Evolutionary conservation across 768 basidiomycete species (phyloP).

Genomic region (Auriscalpium vulgare): DNA sequence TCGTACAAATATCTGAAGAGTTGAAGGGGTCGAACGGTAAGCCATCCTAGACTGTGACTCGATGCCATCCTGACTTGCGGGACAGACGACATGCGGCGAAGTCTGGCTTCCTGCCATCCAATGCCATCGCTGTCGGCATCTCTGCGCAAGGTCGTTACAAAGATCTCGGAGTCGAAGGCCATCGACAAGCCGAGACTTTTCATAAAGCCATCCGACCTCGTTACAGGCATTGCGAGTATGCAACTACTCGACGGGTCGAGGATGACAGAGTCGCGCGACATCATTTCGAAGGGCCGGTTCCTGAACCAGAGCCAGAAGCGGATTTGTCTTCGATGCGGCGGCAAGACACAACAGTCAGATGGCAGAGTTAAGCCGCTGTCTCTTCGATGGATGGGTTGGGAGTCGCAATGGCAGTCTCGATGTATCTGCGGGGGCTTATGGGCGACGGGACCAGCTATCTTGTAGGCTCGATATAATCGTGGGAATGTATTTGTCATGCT

Average conservation of each 20-base stretch:
- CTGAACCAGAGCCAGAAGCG: slow-evolving; percentile 29
- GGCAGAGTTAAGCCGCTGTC: slow-evolving; percentile 24
- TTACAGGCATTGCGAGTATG: slow-evolving; percentile 49
- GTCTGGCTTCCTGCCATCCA: slow-evolving; percentile 56
- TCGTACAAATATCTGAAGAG: slow-evolving; percentile 33
- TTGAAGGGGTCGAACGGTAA: slow-evolving; percentile 18
- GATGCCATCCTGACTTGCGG: slow-evolving; percentile 26
- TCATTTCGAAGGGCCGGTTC: slow-evolving; percentile 55
- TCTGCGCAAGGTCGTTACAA: slow-evolving; percentile 36
- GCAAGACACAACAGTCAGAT: slow-evolving; percentile 38
- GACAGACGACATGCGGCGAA: slow-evolving; percentile 37
- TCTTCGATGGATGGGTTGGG: slow-evolving; percentile 53
- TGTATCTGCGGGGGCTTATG: slow-evolving; percentile 73
- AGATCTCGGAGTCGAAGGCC: slow-evolving; percentile 39
- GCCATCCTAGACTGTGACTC: neutral
- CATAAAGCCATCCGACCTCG: slow-evolving; percentile 63
- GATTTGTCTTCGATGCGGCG: slow-evolving; percentile 58
- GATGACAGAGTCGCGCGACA: slow-evolving; percentile 40
- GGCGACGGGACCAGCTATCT: slow-evolving; percentile 19
- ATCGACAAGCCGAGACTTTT: slow-evolving; percentile 63
- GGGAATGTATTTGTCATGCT: slow-evolving; percentile 26
- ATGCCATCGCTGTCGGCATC: slow-evolving; percentile 34
- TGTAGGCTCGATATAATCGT: slow-evolving; percentile 3
- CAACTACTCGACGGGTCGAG: slow-evolving; percentile 27
- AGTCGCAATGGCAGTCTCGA: slow-evolving; percentile 45